Conservation (phyloP, 768 basidiomycete genomes). For the Cystofilobasidium macerans region DNA sequence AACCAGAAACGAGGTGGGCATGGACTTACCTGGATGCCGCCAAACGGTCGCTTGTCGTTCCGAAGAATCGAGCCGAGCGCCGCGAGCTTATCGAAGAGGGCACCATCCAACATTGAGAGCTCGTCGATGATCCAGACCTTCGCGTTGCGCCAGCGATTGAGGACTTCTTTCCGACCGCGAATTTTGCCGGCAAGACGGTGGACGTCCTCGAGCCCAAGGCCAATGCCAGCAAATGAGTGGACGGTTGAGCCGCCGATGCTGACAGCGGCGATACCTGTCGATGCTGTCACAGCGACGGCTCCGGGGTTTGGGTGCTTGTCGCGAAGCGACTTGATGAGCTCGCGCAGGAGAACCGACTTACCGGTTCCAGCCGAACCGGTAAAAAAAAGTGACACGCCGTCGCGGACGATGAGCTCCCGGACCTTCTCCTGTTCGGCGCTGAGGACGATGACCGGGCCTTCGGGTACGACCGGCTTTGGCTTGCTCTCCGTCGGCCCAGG, state of each 20-base stretch:
- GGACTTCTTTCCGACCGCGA: slow-evolving; percentile 57
- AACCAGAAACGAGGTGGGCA: not conserved
- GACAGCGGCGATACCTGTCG: slow-evolving; percentile 24
- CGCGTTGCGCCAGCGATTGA: slow-evolving; percentile 66
- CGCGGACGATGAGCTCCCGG: slow-evolving; percentile 54
- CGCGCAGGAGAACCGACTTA: slow-evolving; percentile 37
- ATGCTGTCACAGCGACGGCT: slow-evolving; percentile 24
- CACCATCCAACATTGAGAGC: slow-evolving; percentile 90
- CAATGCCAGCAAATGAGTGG: slow-evolving; percentile 24
- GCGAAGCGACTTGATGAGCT: slow-evolving; percentile 29
- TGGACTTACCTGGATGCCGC: slow-evolving; percentile 70
- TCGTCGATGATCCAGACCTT: slow-evolving; percentile 82
- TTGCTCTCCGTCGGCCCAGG: not conserved
- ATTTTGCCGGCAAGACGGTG: slow-evolving; percentile 31
- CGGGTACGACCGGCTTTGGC: not conserved
- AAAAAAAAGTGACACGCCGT: slow-evolving; percentile 31
- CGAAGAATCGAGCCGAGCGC: slow-evolving; percentile 56
- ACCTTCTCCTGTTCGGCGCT: slow-evolving; percentile 66
- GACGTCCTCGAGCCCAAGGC: slow-evolving; percentile 15
- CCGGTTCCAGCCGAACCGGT: slow-evolving; percentile 36
- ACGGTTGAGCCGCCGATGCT: slow-evolving; percentile 25
- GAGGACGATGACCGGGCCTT: not conserved
- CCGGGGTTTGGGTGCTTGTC: slow-evolving; percentile 8
- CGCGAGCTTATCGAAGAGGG: slow-evolving; percentile 71
- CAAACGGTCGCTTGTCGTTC: slow-evolving; percentile 60